phyloP scores from a whole-genome alignment of 2,329 filamentous ascomycete genomes.

The Pseudodiploospora longispora region DNA sequence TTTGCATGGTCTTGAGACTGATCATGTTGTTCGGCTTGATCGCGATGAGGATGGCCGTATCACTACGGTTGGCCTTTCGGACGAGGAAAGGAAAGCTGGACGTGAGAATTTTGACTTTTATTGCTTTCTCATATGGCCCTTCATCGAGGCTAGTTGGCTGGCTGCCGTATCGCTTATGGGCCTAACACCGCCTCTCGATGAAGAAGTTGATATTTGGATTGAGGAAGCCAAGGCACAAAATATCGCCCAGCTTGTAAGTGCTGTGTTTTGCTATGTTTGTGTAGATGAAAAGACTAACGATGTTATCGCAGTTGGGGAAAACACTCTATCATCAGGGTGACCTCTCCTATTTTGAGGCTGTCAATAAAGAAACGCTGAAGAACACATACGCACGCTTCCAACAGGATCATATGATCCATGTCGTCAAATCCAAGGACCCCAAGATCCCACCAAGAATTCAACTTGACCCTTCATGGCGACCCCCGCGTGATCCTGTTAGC shows the following conservation, averaged over 20 bases:
- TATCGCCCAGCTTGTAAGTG: conserved; percentile 66
- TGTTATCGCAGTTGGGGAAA: conserved; percentile 63
- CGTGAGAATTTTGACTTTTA: conserved; percentile 98
- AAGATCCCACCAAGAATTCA: conserved; percentile 56
- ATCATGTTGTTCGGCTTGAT: conserved; percentile 65
- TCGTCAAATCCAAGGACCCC: conserved; percentile 59
- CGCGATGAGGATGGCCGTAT: conserved; percentile 48
- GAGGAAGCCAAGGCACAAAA: conserved; percentile 70
- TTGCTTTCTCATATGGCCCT: conserved; percentile 97
- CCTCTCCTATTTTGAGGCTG: conserved; percentile 92
- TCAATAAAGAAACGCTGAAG: conserved; percentile 95
- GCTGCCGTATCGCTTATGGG: conserved; percentile 83
- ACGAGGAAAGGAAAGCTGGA: conserved; percentile 66
- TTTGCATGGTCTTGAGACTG: conserved; percentile 65
- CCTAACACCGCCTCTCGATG: conserved; percentile 60
- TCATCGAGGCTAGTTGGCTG: conserved; percentile 91
- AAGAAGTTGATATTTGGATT: conserved; percentile 66
- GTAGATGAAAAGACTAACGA: background rate
- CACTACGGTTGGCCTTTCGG: conserved; percentile 64
- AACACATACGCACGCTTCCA: conserved; percentile 85
- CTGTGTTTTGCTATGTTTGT: background rate
- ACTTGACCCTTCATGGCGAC: conserved; percentile 68
- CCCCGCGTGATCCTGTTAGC: conserved; percentile 53
- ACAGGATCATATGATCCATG: conserved; percentile 79
- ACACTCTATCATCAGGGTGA: conserved; percentile 97